phyloP scores from a whole-genome alignment of 202 grass and related monocot species.

The Brachypodium distachyon region DNA sequence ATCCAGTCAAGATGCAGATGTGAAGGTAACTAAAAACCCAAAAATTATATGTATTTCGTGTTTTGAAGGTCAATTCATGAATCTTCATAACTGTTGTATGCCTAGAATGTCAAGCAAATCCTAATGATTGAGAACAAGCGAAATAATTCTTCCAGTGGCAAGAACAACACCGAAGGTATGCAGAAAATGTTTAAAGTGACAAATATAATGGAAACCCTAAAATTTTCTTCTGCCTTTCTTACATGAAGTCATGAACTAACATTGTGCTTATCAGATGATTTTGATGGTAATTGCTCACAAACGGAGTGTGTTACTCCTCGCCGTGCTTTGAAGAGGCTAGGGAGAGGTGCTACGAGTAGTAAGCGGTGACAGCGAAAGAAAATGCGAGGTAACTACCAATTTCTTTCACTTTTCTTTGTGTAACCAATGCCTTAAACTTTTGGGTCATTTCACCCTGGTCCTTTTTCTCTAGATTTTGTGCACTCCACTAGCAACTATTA shows the following conservation, averaged over 20 bases:
- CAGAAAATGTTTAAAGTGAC: background rate
- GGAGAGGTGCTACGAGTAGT: conserved; percentile 18
- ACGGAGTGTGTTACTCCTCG: background rate
- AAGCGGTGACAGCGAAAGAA: conserved; percentile 7
- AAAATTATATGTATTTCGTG: background rate
- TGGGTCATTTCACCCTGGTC: background rate
- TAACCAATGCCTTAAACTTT: background rate
- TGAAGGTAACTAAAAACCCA: conserved; percentile 22
- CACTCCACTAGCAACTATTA: background rate
- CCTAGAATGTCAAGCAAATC: conserved; percentile 6
- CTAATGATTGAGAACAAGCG: background rate
- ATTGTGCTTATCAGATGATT: conserved; percentile 21
- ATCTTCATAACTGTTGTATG: background rate
- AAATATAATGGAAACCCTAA: background rate
- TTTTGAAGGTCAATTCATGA: background rate
- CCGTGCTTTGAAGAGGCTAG: conserved; percentile 22
- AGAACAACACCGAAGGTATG: conserved; percentile 24
- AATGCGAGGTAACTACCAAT: background rate
- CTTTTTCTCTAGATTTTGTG: background rate
- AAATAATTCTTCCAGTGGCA: conserved; percentile 5
- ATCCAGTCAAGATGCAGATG: conserved; percentile 18
- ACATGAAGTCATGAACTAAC: background rate
- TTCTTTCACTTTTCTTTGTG: background rate
- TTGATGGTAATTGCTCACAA: conserved; percentile 7
- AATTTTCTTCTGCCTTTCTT: background rate